phyloP scores from a whole-genome alignment of 2,329 filamentous ascomycete genomes.

The Colletotrichum sp. region DNA sequence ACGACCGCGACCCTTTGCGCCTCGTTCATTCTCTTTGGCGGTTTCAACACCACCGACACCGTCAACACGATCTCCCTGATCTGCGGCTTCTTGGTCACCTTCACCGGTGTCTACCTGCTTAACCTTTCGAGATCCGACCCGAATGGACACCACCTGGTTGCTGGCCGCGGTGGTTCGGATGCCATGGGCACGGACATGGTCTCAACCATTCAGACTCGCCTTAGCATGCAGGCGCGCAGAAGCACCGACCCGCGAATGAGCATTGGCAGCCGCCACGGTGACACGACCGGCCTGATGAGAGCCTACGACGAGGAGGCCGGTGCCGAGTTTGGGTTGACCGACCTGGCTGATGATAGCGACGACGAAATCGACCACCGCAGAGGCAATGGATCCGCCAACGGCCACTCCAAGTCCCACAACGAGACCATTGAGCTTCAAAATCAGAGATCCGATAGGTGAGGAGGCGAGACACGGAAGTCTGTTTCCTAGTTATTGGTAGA shows the following conservation, averaged over 20 bases:
- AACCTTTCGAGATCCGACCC: constrained; percentile 95
- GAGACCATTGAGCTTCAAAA: constrained; percentile 56
- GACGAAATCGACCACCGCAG: constrained; percentile 52
- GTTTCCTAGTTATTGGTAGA: background rate
- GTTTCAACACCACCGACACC: constrained; percentile 92
- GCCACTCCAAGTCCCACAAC: constrained; percentile 40
- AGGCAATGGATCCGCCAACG: constrained; percentile 44
- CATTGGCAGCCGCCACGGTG: constrained; percentile 67
- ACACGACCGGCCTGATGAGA: constrained; percentile 83
- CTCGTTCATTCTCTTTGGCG: constrained; percentile 93
- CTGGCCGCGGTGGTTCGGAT: constrained; percentile 68
- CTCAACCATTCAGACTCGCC: constrained; percentile 85
- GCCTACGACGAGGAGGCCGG: constrained; percentile 86
- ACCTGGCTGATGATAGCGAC: constrained; percentile 79
- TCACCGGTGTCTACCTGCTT: constrained; percentile 92
- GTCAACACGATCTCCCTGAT: constrained; percentile 93
- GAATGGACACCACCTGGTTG: constrained; percentile 72
- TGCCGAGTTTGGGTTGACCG: constrained; percentile 75
- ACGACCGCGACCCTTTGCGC: constrained; percentile 93
- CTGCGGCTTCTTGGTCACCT: constrained; percentile 92
- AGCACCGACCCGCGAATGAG: constrained; percentile 72
- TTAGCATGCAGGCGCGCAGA: constrained; percentile 89
- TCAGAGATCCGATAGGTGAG: constrained; percentile 44
- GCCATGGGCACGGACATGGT: constrained; percentile 91
- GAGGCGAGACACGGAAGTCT: background rate